Conservation (phyloP, 2,329 filamentous ascomycete species). For the Colletotrichum navitas region DNA sequence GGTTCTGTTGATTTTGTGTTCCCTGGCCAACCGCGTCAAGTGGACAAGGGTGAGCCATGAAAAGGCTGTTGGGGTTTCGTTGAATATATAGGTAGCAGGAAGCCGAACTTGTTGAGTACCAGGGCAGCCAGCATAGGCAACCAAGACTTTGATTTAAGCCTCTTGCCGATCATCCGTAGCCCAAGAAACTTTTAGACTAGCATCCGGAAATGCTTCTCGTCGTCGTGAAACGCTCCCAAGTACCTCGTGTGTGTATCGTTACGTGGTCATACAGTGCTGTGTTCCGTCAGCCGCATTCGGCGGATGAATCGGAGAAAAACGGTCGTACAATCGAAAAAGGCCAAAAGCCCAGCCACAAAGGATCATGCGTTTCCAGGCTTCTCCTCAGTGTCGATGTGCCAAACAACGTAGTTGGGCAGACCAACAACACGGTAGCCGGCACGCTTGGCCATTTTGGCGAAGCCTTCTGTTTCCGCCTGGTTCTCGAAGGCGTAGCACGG, state of each 20-base stretch:
- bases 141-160: constrained; percentile 18
- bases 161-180: constrained; percentile 22
- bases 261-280: constrained; percentile 42
- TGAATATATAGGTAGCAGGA: constrained; percentile 33
- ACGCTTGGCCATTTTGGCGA: constrained; percentile 98
- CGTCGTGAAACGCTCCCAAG: constrained; percentile 34
- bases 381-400: constrained; percentile 98
- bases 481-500: constrained; percentile 97
- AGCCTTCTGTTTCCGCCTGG: constrained; percentile 98
- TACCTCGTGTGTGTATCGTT: constrained; percentile 39
- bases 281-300: constrained; percentile 40
- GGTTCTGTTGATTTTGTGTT: constrained; percentile 27
- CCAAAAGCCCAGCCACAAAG: constrained; percentile 12
- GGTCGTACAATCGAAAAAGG: constrained; percentile 41
- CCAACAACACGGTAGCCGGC: constrained; percentile 94
- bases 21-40: constrained; percentile 20
- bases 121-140: constrained; percentile 18
- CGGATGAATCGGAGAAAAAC: constrained; percentile 39
- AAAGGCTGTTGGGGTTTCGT: constrained; percentile 15
- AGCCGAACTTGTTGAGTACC: constrained; percentile 29
- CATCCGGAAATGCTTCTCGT: constrained; percentile 29
- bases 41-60: constrained; percentile 16
- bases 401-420: constrained; percentile 96
- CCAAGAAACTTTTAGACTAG: constrained; percentile 31
- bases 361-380: constrained; percentile 83